Evolutionary conservation across 805 yeast genomes (phyloP), one percentile per base, ranked within the genome.

Genomic region (Ogataea chonburiensis): DNA sequence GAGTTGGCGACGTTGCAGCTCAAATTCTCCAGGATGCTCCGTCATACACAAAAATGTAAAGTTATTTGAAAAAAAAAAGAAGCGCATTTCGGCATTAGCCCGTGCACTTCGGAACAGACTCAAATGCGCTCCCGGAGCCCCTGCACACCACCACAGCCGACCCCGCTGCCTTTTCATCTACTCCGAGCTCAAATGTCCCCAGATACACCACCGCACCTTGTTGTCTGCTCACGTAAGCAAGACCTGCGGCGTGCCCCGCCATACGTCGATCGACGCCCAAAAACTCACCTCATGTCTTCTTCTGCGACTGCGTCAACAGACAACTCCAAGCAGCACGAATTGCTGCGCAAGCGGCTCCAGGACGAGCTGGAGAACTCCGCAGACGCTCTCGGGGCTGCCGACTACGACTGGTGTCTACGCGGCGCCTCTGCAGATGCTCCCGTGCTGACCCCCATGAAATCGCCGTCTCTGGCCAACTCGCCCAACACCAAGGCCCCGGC

Each of bases 1-100:
- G 40, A 80, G 70, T 30, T 70, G 31, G 42, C 85, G 62, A 41
- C 66, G 68, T 49, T 79, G 77, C 14, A 33, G 38, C 5, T 17
- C 23, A 2, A 47, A 24, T 7, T 38, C 42, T 8, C 24, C 10
- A n/a, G 12, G 31, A 26, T 6, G 17, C 24, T 10, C 31, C 38
- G 7, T 31, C 14, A 17, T 27, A 24, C 31, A 34, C 22, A 4
- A 10, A 10, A 17, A 19, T n/a, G 9, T 19, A 19, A 18, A 19
- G 2, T 11, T 23, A 16, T n/a, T 8, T 14, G n/a, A n/a, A n/a
- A n/a, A n/a, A n/a, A n/a, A n/a, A n/a, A n/a, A n/a, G n/a, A n/a
- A n/a, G n/a, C n/a, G n/a, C n/a, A n/a, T n/a, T n/a, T n/a, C n/a
- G n/a, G n/a, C n/a, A n/a, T n/a, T n/a, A n/a, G n/a, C n/a, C n/a